Percentiles rank a stretch among this genome's conserved stretches.
Conservation (phyloP, 202 grass and related monocot species). For the Brachypodium distachyon region DNA sequence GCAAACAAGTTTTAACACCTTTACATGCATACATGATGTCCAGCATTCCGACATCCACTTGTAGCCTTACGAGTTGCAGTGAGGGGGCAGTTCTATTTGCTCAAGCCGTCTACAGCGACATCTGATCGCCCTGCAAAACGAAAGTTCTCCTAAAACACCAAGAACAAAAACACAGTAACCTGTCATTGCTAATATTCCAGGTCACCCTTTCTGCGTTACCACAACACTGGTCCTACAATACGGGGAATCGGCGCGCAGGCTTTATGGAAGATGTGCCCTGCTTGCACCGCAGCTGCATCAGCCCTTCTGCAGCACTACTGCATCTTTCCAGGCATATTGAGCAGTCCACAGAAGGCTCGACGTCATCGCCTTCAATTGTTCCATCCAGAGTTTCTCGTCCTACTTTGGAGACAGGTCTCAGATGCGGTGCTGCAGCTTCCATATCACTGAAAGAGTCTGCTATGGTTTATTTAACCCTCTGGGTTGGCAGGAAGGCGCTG, state of each 20-base stretch:
- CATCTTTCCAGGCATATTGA: slow-evolving; percentile 39
- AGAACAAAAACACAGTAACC: too few species aligned
- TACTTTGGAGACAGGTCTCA: neutral
- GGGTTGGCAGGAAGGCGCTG: neutral
- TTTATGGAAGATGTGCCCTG: slow-evolving; percentile 41
- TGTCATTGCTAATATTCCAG: neutral
- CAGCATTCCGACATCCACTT: too few species aligned
- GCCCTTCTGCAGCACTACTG: neutral
- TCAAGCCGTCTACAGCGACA: too few species aligned
- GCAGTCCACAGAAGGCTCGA: slow-evolving; percentile 14
- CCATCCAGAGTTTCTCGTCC: neutral
- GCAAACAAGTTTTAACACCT: too few species aligned
- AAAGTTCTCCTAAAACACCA: too few species aligned
- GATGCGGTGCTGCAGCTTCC: neutral
- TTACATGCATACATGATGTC: too few species aligned
- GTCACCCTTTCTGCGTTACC: neutral
- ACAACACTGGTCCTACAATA: slow-evolving; percentile 19
- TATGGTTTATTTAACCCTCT: neutral
- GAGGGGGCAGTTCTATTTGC: too few species aligned
- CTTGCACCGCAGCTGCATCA: slow-evolving; percentile 28
- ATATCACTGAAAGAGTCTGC: neutral
- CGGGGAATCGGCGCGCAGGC: slow-evolving; percentile 27
- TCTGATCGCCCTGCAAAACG: too few species aligned
- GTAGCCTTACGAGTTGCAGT: too few species aligned
- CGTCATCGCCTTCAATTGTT: neutral